Conservation (phyloP, 2,329 filamentous ascomycete genomes). For the Aspergillus ustus region DNA sequence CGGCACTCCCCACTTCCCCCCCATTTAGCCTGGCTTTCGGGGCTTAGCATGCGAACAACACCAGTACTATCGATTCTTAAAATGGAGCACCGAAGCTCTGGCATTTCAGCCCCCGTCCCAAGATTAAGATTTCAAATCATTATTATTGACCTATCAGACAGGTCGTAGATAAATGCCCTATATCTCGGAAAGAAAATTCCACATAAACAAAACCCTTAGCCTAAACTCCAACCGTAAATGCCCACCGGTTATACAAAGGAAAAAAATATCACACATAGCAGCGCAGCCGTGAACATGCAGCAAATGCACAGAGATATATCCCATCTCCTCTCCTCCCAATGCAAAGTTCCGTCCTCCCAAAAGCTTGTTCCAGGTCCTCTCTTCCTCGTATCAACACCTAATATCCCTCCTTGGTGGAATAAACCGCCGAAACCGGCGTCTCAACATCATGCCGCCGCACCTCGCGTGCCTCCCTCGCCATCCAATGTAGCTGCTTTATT, state of each 20-base stretch:
- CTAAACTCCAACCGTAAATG: not conserved
- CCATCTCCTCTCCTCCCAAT: not conserved
- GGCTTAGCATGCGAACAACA: not conserved
- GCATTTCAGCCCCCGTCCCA: not conserved
- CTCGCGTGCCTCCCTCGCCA: conserved; percentile 22
- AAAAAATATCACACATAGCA: not conserved
- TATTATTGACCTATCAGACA: not conserved
- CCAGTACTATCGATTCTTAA: not conserved
- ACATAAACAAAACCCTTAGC: not conserved
- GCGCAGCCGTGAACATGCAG: not conserved
- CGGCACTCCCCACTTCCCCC: not conserved
- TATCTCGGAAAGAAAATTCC: not conserved
- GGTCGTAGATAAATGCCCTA: too few relatives aligned
- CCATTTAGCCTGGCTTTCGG: not conserved
- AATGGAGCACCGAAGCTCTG: not conserved
- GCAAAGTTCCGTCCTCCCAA: not conserved
- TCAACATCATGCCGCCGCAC: not conserved
- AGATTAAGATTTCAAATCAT: not conserved
- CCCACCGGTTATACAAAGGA: not conserved
- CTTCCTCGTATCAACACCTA: not conserved
- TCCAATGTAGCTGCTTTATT: conserved; percentile 26
- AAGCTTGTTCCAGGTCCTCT: not conserved
- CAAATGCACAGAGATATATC: not conserved
- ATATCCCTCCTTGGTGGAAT: not conserved
- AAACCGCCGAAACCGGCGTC: not conserved